Evolutionary conservation across 306 rosid species (phyloP), one percentile per base, ranked within the genome.

Genomic region (Acacia acuminata): DNA sequence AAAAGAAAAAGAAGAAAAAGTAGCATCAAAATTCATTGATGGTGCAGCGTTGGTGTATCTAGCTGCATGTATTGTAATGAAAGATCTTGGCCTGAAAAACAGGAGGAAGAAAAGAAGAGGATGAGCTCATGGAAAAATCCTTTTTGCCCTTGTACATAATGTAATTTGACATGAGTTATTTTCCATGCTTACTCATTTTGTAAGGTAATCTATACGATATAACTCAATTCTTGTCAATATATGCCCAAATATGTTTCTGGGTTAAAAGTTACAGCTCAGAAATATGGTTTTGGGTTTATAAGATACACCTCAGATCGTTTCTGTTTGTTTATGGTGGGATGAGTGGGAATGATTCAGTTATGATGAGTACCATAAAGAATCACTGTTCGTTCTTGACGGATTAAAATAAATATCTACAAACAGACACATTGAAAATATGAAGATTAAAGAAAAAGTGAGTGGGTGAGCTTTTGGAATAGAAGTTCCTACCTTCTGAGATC

Each of bases 121-220:
- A 44, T 75, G 45, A 27, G 32, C 71, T 66, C 8, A 82, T 61
- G 24, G 43, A 9, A 74, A 34, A 66, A 9, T 16, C 11, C 43
- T 80, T 19, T 55, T 44, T 16, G 15, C 27, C 27, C 5, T 19
- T 79, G 88, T 86, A 79, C 77, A 79, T 78, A 16, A 69, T 79
- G 78, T 75, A 78, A 24, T 75, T 78, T 75, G 82, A 51, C 75
- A 48, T 69, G 47, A 9, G 10, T 15, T 25, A 1, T 56, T 24
- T 56, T 38, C 27, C 70, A 30, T 51, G 8, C 27, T 58, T 58
- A 25, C 22, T 2, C 8, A 19, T 51, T 30, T 50, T 74, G 34
- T 32, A 2, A 10, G 42, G 24, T 25, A 42, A 43, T 13, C 25
- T 55, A 20, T 38, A 17, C 36, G 13, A 20, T 43, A 9, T 56